These are phyloP conservation scores for Rhododendron vialii DNA, from an alignment of 148 eudicot species.

Conservation along the genomic window DNA sequence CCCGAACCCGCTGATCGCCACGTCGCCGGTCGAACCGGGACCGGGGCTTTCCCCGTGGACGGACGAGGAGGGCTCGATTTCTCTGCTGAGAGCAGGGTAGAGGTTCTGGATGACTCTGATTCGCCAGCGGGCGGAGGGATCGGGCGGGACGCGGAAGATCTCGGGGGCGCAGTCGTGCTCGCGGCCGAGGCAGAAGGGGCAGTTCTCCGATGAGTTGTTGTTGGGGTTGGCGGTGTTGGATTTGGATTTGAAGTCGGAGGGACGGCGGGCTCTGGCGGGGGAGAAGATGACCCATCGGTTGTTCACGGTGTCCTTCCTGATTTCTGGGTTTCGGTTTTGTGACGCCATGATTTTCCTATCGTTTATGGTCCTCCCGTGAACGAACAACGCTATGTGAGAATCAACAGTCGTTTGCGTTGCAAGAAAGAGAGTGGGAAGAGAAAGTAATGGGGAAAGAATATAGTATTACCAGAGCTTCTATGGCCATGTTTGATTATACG, in stretches of 20 bases:
- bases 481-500: too few species aligned
- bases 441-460: too few species aligned
- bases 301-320: slow-evolving; percentile 62
- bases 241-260: slow-evolving; percentile 89
- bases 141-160: slow-evolving; percentile 66
- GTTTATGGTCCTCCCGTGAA: background rate
- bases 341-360: background rate
- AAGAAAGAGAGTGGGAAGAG: too few species aligned
- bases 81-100: slow-evolving; percentile 79
- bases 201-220: slow-evolving; percentile 20
- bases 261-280: slow-evolving; percentile 84
- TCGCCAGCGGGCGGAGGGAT: slow-evolving; percentile 46
- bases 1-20: slow-evolving; percentile 59
- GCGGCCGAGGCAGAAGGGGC: slow-evolving; percentile 87
- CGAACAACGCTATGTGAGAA: too few species aligned
- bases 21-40: slow-evolving; percentile 6
- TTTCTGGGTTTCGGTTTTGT: slow-evolving; percentile 17
- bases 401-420: too few species aligned
- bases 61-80: slow-evolving; percentile 16
- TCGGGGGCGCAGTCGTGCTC: slow-evolving; percentile 94
- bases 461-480: too few species aligned
- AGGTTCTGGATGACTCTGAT: slow-evolving; percentile 81
- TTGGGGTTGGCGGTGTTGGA: slow-evolving; percentile 38
- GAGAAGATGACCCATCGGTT: slow-evolving; percentile 79
- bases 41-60: background rate